Evolutionary conservation across 2,329 filamentous ascomycete species (phyloP).

Genomic region (Elsinoe arachidis): DNA sequence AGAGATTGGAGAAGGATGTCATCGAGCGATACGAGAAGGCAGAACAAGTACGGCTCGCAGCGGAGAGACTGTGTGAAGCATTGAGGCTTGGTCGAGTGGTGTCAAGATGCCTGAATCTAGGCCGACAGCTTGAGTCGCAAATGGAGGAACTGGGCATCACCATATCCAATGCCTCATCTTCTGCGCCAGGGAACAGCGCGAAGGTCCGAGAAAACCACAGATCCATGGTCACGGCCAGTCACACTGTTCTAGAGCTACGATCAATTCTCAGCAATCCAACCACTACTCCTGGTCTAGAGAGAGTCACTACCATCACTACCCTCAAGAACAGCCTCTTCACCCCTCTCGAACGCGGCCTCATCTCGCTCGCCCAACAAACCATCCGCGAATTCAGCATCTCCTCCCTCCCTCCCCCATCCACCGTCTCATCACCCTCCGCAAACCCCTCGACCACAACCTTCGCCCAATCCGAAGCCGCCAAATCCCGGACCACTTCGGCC

Average conservation of each 20-base stretch:
- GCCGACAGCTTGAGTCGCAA: constrained; percentile 79
- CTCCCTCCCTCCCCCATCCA: constrained; percentile 32
- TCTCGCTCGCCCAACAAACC: constrained; percentile 65
- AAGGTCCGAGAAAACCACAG: constrained; percentile 60
- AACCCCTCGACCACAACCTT: constrained; percentile 31
- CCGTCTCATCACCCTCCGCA: constrained; percentile 23
- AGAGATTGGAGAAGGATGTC: constrained; percentile 77
- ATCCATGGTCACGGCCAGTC: constrained; percentile 71
- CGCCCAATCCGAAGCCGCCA: constrained; percentile 63
- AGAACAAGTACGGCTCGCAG: constrained; percentile 69
- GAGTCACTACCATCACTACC: constrained; percentile 61
- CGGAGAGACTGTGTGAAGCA: constrained; percentile 71
- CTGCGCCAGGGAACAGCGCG: constrained; percentile 21
- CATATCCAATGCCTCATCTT: constrained; percentile 19
- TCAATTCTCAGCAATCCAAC: constrained; percentile 55
- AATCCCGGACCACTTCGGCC: constrained; percentile 63
- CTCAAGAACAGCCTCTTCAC: constrained; percentile 60
- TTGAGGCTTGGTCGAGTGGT: constrained; percentile 69
- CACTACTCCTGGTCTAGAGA: constrained; percentile 59
- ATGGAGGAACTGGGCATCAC: constrained; percentile 57
- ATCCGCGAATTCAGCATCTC: constrained; percentile 77
- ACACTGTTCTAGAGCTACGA: constrained; percentile 67
- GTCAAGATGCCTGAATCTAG: constrained; percentile 68
- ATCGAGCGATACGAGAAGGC: constrained; percentile 77
- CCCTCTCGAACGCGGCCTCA: constrained; percentile 66